Percentiles rank a stretch among this genome's conserved stretches.
Conservation (phyloP, 148 eudicot genomes). For the Rhododendron simsii region DNA sequence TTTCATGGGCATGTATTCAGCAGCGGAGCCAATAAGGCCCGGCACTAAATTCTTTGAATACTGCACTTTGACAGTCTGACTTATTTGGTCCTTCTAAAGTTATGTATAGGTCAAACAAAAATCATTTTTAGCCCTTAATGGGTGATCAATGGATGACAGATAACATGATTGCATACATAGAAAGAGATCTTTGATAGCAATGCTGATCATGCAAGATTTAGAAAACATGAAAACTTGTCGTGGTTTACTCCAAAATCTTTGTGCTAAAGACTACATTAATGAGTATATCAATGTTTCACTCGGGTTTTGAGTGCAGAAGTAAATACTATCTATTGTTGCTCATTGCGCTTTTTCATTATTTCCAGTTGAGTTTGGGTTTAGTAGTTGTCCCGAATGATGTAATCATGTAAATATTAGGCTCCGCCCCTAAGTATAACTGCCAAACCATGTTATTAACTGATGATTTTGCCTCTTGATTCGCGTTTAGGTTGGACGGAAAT, state of each 20-base stretch:
- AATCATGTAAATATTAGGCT: background rate
- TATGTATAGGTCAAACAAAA: background rate
- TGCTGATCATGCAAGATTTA: background rate
- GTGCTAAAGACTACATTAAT: background rate
- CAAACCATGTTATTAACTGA: background rate
- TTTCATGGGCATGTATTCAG: background rate
- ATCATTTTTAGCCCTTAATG: background rate
- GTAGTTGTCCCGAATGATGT: background rate
- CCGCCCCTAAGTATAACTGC: background rate
- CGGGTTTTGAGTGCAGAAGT: background rate
- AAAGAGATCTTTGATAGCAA: background rate
- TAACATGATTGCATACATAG: background rate
- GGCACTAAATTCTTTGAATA: background rate
- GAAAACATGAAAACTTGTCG: background rate
- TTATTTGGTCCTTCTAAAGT: background rate
- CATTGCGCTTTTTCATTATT: background rate
- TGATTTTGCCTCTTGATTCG: background rate
- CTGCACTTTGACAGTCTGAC: background rate
- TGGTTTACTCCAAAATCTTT: background rate
- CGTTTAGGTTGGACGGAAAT: constrained; percentile 77
- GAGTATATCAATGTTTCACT: background rate
- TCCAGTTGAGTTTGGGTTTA: background rate
- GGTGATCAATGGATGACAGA: background rate
- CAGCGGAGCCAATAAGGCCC: background rate
- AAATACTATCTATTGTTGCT: background rate